These are phyloP conservation scores for Erysimum cheiri DNA, from an alignment of 441 rosid genomes.

Conservation along the genomic window DNA sequence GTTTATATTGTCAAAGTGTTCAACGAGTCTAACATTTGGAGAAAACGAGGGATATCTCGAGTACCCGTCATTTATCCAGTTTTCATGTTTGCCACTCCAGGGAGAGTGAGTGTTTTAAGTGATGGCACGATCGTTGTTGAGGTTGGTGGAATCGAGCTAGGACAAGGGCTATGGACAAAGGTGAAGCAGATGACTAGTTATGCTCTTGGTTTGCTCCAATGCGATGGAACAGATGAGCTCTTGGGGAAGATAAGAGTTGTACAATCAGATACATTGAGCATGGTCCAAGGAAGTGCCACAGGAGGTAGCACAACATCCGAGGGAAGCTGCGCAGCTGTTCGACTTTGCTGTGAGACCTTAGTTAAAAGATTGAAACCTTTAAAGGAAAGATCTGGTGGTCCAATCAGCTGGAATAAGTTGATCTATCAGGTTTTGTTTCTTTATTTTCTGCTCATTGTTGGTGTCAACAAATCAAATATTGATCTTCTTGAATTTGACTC, in stretches of 20 bases:
- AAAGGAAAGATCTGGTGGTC: constrained; percentile 47
- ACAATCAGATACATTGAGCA: constrained; percentile 77
- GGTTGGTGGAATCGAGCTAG: constrained; percentile 94
- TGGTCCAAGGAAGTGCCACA: constrained; percentile 79
- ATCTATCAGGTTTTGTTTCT: constrained; percentile 65
- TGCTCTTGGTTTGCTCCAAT: constrained; percentile 64
- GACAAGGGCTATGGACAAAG: constrained; percentile 97
- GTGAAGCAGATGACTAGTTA: constrained; percentile 86
- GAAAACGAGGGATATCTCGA: constrained; percentile 81
- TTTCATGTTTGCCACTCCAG: constrained; percentile 59
- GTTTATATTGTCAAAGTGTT: constrained; percentile 52
- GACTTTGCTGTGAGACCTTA: constrained; percentile 71
- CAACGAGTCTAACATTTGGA: constrained; percentile 62
- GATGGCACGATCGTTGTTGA: constrained; percentile 86
- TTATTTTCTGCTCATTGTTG: neutral
- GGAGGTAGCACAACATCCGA: constrained; percentile 90
- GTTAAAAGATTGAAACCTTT: constrained; percentile 66
- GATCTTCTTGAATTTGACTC: constrained; percentile 17
- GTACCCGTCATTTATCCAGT: constrained; percentile 63
- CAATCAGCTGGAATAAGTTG: constrained; percentile 68
- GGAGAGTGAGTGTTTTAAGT: constrained; percentile 79
- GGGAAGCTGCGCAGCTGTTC: constrained; percentile 77
- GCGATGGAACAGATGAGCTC: constrained; percentile 52
- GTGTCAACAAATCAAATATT: neutral
- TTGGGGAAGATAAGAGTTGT: constrained; percentile 71